Conservation (phyloP, 2,329 filamentous ascomycete species). For the Daldinia sp. region DNA sequence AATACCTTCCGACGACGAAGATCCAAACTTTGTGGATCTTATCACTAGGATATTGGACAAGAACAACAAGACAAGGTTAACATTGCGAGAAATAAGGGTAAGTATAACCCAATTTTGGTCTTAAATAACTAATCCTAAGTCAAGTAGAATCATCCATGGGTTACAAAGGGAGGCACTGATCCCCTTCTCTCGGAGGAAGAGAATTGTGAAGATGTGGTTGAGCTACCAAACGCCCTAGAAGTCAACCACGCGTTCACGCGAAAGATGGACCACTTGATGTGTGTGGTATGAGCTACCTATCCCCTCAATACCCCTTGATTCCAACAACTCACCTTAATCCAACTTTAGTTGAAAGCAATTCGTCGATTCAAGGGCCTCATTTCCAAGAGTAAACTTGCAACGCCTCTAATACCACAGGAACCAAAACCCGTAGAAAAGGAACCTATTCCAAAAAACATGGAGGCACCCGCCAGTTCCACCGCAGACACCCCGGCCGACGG, state of each 20-base stretch:
- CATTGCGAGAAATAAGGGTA: constrained; percentile 83
- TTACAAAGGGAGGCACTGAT: constrained; percentile 82
- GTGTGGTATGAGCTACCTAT: constrained; percentile 66
- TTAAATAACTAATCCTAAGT: constrained; percentile 35
- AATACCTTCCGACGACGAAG: constrained; percentile 69
- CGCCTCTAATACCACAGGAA: constrained; percentile 35
- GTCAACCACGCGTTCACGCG: constrained; percentile 89
- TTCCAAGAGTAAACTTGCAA: constrained; percentile 53
- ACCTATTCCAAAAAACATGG: constrained; percentile 12
- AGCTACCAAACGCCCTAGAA: constrained; percentile 87
- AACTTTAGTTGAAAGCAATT: constrained; percentile 81
- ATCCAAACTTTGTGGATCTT: constrained; percentile 76
- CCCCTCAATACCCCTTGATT: background rate
- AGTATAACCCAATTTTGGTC: constrained; percentile 45
- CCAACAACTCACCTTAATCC: constrained; percentile 19
- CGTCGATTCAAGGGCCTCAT: constrained; percentile 84
- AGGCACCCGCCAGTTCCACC: constrained; percentile 12
- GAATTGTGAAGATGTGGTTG: constrained; percentile 83
- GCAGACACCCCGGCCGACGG: constrained; percentile 21
- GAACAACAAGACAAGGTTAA: constrained; percentile 82
- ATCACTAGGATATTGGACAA: constrained; percentile 82
- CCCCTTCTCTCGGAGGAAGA: constrained; percentile 81
- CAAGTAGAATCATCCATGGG: constrained; percentile 85
- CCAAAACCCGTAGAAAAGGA: constrained; percentile 35
- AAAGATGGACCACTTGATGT: constrained; percentile 86